These are phyloP conservation scores for Colletotrichum horii DNA, from an alignment of 2,329 filamentous ascomycete genomes.

Conservation along the genomic window DNA sequence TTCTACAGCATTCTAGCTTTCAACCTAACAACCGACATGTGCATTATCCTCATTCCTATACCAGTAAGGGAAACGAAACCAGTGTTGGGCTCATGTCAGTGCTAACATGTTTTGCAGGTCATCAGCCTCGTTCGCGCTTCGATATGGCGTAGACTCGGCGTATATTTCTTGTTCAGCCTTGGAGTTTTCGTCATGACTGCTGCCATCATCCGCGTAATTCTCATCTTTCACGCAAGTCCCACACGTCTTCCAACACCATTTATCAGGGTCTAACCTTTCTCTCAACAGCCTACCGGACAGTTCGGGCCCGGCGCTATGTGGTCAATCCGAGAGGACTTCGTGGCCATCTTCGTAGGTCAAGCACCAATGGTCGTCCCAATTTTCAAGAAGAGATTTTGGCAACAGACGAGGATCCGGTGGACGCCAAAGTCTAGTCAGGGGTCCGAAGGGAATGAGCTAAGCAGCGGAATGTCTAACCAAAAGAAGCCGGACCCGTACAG, in stretches of 20 bases:
- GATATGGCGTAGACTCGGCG: constrained; percentile 30
- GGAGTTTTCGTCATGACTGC: constrained; percentile 39
- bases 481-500: constrained; percentile 26
- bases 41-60: constrained; percentile 38
- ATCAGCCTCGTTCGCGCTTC: constrained; percentile 32
- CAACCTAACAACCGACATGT: constrained; percentile 38
- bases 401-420: neutral
- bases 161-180: constrained; percentile 35
- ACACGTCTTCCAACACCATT: rapidly evolving
- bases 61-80: constrained; percentile 29
- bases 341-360: constrained; percentile 41
- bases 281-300: neutral
- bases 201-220: constrained; percentile 29
- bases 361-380: constrained; percentile 38
- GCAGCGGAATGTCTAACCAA: neutral
- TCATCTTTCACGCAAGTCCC: constrained; percentile 33
- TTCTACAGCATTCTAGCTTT: constrained; percentile 36
- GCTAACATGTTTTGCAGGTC: constrained; percentile 19
- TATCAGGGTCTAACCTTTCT: neutral
- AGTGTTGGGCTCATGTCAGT: rapidly evolving
- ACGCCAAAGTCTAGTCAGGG: neutral
- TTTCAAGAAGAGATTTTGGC: constrained; percentile 30
- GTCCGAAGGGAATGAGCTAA: constrained; percentile 20
- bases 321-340: constrained; percentile 43
- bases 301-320: constrained; percentile 33